Evolutionary conservation across 306 rosid species (phyloP).

Genomic region (Cucumis sativus): DNA sequence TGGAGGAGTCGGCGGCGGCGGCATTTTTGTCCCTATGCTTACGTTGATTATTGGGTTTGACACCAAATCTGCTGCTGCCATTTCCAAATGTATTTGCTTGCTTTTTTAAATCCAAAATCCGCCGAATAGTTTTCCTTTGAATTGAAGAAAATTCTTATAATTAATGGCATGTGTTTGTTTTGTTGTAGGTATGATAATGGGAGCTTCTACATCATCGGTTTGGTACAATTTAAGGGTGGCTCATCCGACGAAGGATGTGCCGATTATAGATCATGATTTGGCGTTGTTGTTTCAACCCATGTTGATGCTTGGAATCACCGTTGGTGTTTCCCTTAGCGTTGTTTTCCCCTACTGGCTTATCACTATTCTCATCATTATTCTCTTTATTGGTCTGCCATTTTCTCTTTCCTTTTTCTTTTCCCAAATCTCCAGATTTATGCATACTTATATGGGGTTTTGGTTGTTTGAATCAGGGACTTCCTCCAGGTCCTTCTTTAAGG

Average conservation of each 20-base stretch:
- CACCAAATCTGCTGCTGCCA: slow-evolving; percentile 89
- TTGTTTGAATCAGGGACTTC: slow-evolving; percentile 46
- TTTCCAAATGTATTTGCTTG: slow-evolving; percentile 56
- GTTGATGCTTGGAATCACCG: slow-evolving; percentile 89
- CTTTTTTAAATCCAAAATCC: not conserved
- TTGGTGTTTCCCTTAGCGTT: slow-evolving; percentile 80
- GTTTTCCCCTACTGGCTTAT: slow-evolving; percentile 96
- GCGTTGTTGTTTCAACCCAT: slow-evolving; percentile 88
- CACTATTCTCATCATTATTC: slow-evolving; percentile 75
- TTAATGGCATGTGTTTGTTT: not conserved
- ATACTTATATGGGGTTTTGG: not conserved
- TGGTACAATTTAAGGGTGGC: slow-evolving; percentile 87
- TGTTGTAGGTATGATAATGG: slow-evolving; percentile 82
- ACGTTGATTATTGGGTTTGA: slow-evolving; percentile 80
- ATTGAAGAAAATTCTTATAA: not conserved
- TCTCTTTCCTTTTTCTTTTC: not conserved
- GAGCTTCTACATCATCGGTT: slow-evolving; percentile 78
- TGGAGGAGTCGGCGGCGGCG: slow-evolving; percentile 96
- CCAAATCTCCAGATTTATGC: not conserved
- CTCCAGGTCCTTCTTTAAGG: slow-evolving; percentile 66
- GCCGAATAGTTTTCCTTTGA: not conserved
- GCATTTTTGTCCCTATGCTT: slow-evolving; percentile 95
- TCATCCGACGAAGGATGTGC: slow-evolving; percentile 75
- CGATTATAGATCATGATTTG: slow-evolving; percentile 71
- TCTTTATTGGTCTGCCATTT: slow-evolving; percentile 41